phyloP scores from a whole-genome alignment of 352 stramenopile species.

The Phytophthora brassicae region DNA sequence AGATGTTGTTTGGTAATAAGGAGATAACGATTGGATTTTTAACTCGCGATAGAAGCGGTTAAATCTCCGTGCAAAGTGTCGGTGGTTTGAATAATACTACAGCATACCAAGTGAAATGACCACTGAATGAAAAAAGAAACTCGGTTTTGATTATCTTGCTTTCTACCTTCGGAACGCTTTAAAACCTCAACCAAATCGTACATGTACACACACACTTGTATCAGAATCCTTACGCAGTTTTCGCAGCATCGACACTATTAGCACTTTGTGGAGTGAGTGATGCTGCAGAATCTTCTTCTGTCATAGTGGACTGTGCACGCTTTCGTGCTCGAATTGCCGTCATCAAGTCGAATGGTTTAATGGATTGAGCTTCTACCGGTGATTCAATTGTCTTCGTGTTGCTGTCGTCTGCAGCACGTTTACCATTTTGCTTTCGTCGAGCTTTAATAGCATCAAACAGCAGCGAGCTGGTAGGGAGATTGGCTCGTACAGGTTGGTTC shows the following conservation, averaged over 20 bases:
- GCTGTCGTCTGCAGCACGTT: conserved; percentile 3
- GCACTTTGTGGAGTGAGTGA: neutral
- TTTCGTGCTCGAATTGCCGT: conserved; percentile 66
- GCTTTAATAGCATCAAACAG: conserved; percentile 55
- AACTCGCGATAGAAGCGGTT: conserved; percentile 9
- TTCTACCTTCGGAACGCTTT: conserved; percentile 14
- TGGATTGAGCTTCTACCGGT: neutral
- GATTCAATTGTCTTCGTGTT: neutral
- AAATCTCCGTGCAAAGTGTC: neutral
- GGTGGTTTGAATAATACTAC: conserved; percentile 8
- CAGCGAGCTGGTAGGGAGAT: conserved; percentile 32
- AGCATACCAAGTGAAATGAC: conserved; percentile 28
- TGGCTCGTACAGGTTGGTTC: neutral
- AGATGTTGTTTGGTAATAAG: conserved; percentile 5
- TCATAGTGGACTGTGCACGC: conserved; percentile 13
- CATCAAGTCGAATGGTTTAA: conserved; percentile 49
- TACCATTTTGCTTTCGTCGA: conserved; percentile 33
- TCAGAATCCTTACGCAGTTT: conserved; percentile 15
- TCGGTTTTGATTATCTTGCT: conserved; percentile 12
- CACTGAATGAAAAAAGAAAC: conserved; percentile 19
- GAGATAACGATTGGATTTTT: conserved; percentile 5
- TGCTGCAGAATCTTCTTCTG: neutral
- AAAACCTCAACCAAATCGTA: neutral
- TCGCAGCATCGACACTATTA: conserved; percentile 1
- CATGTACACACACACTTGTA: neutral